phyloP scores from a whole-genome alignment of 106 monocot species.

The Cymbidium sinense region DNA sequence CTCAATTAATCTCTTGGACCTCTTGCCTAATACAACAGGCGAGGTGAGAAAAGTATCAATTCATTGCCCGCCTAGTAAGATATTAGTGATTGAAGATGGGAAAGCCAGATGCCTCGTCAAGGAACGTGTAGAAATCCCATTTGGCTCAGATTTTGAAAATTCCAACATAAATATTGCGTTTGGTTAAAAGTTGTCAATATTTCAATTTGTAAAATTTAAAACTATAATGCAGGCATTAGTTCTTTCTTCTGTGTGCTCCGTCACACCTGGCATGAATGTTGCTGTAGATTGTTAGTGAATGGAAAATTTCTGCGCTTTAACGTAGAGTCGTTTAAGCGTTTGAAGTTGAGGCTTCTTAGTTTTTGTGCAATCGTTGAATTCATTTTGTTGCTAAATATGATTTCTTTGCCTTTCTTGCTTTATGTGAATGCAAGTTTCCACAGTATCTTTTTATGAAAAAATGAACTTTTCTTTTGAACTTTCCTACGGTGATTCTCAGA shows the following conservation, averaged over 20 bases:
- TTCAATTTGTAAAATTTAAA: neutral
- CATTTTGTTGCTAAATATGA: neutral
- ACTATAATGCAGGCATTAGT: too few species aligned
- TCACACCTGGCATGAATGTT: neutral
- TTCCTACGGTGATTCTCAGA: too few species aligned
- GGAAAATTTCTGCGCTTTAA: neutral
- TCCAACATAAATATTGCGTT: constrained; percentile 65
- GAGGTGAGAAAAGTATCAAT: constrained; percentile 2
- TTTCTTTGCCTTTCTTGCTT: neutral
- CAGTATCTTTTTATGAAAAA: constrained; percentile 1
- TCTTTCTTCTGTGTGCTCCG: neutral
- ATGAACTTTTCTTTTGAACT: too few species aligned
- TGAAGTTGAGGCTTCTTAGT: neutral
- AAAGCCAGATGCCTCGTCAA: constrained; percentile 56
- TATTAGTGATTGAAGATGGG: constrained; percentile 74
- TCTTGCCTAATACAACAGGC: constrained; percentile 15
- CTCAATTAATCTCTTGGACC: constrained; percentile 18
- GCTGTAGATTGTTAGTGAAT: neutral
- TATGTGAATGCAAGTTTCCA: neutral
- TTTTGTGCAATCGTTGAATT: neutral
- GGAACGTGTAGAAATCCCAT: constrained; percentile 76
- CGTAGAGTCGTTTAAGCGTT: neutral
- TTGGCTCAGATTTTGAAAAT: constrained; percentile 39
- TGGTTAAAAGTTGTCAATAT: constrained; percentile 34
- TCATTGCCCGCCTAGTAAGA: constrained; percentile 63